Evolutionary conservation across 164 flowering plant genomes (phyloP), one percentile per base, ranked within the genome.

Genomic region (Euptelea pleiosperma): DNA sequence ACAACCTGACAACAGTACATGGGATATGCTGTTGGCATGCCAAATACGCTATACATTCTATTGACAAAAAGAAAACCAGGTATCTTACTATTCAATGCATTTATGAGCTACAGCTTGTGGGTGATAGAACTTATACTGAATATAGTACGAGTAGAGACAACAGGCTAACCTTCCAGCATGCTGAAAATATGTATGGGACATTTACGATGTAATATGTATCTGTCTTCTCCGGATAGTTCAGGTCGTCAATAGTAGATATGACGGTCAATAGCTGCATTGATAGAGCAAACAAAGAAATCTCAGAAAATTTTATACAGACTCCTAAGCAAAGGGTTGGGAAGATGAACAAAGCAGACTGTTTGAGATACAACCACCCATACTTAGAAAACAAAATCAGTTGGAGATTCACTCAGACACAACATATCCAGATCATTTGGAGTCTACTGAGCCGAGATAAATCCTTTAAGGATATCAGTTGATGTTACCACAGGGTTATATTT

Each of bases 181-280:
- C 87, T 2, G 93, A 86, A 74, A 88, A 88, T 44, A 88, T 67
- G 33, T 81, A 81, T 6, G 96, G 96, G 2, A 72, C 89, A 60
- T 88, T 88, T 22, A 82, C 96, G 52, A 88, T 69, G 63, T 82
- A 88, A 67, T 88, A 88, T 42, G 87, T 86, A 21, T 79, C 79
- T 7, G 96, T 84, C 81, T 88, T 88, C 76, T 86, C 96, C 3
- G 96, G 96, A 61, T 86, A 88, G 70, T 88, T 88, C 50, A 86
- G 73, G 72, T 88, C 96, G 69, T 88, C 96, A 45, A 88, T 79
- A 24, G 88, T 79, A 24, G 92, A 80, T 55, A 88, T 82, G 4
- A 41, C 61, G 33, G 88, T 86, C 76, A 88, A 43, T 40, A 88
- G 67, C 96, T 86, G 96, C 84, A 80, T 16, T 2, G 58, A 28